phyloP scores from a whole-genome alignment of 2,329 filamentous ascomycete genomes.

The Madurella fahalii region DNA sequence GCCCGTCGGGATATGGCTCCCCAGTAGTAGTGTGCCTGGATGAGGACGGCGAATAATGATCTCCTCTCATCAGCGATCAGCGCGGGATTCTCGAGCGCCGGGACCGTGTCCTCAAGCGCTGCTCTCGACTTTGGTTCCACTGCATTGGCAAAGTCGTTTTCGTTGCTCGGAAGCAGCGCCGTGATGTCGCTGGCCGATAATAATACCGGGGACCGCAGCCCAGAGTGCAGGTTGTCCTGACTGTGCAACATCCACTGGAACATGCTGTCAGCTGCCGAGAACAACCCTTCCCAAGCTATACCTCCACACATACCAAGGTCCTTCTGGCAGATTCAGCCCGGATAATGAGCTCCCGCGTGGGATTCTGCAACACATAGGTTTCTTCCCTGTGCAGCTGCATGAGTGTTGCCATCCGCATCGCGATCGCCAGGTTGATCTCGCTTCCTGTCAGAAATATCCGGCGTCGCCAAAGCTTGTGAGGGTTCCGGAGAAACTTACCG shows the following conservation, averaged over 20 bases:
- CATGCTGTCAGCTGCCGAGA: slow-evolving; percentile 4
- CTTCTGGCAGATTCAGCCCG: slow-evolving; percentile 53
- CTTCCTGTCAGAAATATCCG: slow-evolving; percentile 17
- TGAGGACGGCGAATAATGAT: slow-evolving; percentile 52
- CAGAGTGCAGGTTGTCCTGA: slow-evolving; percentile 55
- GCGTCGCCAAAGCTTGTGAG: too few species aligned
- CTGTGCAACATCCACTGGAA: slow-evolving; percentile 55
- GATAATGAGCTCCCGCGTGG: slow-evolving; percentile 43
- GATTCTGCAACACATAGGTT: slow-evolving; percentile 44
- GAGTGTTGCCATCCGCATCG: slow-evolving; percentile 52
- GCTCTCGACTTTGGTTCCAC: slow-evolving; percentile 46
- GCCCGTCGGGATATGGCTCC: slow-evolving; percentile 48
- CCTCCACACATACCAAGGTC: slow-evolving; percentile 43
- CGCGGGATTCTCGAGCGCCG: slow-evolving; percentile 43
- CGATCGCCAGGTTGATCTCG: slow-evolving; percentile 54
- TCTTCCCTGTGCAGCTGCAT: slow-evolving; percentile 55
- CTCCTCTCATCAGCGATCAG: slow-evolving; percentile 42
- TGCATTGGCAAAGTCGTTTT: slow-evolving; percentile 48
- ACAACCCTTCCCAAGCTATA: background rate
- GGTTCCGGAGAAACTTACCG: slow-evolving; percentile 37
- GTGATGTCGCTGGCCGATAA: slow-evolving; percentile 52
- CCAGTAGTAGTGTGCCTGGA: slow-evolving; percentile 54
- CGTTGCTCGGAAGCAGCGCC: slow-evolving; percentile 49
- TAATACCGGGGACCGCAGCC: slow-evolving; percentile 48
- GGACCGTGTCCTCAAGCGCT: slow-evolving; percentile 50